Conservation (phyloP, 768 basidiomycete species). For the Pleurotus platypus region DNA sequence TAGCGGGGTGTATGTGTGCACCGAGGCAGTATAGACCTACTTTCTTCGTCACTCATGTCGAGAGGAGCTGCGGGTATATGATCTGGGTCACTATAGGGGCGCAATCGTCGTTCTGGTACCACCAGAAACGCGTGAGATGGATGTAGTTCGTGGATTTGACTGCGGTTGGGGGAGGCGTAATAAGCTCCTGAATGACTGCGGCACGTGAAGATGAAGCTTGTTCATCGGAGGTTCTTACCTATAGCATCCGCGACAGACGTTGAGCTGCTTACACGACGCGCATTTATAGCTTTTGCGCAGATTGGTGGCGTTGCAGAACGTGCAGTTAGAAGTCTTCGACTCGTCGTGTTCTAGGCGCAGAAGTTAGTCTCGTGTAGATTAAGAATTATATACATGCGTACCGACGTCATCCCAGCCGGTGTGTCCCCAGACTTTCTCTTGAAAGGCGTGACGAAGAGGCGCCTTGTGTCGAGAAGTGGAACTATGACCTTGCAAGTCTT, state of each 20-base stretch:
- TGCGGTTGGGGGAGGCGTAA: conserved; percentile 22
- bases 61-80: conserved; percentile 23
- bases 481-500: conserved; percentile 50
- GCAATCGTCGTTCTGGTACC: conserved; percentile 60
- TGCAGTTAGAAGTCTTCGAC: conserved; percentile 58
- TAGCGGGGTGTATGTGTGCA: no score
- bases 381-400: conserved; percentile 33
- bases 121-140: conserved; percentile 84
- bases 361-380: not conserved
- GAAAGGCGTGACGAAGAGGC: conserved; percentile 77
- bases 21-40: conserved; percentile 33
- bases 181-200: not conserved
- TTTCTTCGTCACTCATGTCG: conserved; percentile 53
- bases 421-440: conserved; percentile 83
- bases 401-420: conserved; percentile 88
- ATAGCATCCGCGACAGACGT: conserved; percentile 81
- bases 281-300: conserved; percentile 78
- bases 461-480: conserved; percentile 72
- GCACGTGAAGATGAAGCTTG: conserved; percentile 1
- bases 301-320: conserved; percentile 71
- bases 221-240: conserved; percentile 40
- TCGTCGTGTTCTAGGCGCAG: conserved; percentile 61
- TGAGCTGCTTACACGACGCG: conserved; percentile 73
- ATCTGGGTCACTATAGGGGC: conserved; percentile 38
- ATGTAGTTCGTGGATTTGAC: conserved; percentile 89